Base-by-base conservation (phyloP, 2,329 filamentous ascomycete genomes). In the Lasiodiplodia gonubiensis region DNA sequence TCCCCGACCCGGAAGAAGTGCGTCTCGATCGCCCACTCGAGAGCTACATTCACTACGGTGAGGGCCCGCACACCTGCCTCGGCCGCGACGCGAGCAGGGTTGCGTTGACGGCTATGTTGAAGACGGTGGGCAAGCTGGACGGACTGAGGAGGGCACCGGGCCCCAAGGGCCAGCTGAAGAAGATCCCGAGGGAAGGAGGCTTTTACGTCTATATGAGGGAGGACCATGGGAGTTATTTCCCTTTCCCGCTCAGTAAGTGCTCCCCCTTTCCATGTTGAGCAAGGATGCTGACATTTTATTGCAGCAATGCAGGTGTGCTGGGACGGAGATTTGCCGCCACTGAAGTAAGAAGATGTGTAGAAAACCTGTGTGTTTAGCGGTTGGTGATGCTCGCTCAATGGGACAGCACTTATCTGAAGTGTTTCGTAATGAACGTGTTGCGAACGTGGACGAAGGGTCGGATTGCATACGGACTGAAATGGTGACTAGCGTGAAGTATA, bases 51-150 rank as follows among this genome's bases (percentile, higher is more conserved):
- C 85, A 88, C 75, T 89, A 89, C 70, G 86, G 86, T 14, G 80
- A 84, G 0, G 90, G 89, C 0, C 84, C 89, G 4, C 87, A 91
- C 72, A 81, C 85, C 2, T 89, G 86, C 68, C 81, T 92, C 0
- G 90, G 89, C 0, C 82, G 83, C 30, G 85, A 89, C 18, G 84
- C 86, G 14, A 87, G 84, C 74, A 83, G 88, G 69, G 82, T 88
- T 2, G 89, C 88, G 0, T 79, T 93, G 68, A 86, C 87, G 0
- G 86, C 89, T 70, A 89, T 92, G 82, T 86, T 93, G 76, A 86
- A 90, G 57, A 85, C 86, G 0, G 78, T 92, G 2, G 90, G 90
- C 72, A 80, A 83, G 68, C 81, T 88, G 71, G 83, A 86, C 71
- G 88, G 88, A 65, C 75, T 93, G 12, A 81, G 88, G 6, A 83